phyloP scores from a whole-genome alignment of 768 basidiomycete genomes.

The Fistulinella prunicolor region DNA sequence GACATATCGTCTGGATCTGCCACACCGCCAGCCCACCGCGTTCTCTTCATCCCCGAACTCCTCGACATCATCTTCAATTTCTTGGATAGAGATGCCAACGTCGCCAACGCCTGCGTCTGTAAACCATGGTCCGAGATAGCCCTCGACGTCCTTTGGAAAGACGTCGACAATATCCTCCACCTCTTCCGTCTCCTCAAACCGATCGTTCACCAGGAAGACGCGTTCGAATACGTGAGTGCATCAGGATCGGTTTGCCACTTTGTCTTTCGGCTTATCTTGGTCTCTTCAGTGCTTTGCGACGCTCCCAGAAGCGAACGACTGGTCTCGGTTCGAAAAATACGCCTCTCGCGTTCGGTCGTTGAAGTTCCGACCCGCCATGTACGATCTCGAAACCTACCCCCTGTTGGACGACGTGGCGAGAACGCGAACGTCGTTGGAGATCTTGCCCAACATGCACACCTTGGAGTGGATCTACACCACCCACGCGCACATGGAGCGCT shows the following conservation, averaged over 20 bases:
- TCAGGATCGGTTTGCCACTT: not conserved
- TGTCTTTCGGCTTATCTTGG: not conserved
- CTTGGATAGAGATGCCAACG: slow-evolving; percentile 41
- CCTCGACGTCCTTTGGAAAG: slow-evolving; percentile 56
- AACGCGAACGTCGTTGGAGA: slow-evolving; percentile 48
- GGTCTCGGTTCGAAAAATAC: slow-evolving; percentile 55
- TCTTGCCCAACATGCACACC: slow-evolving; percentile 53
- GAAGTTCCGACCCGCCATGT: slow-evolving; percentile 11
- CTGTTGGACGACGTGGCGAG: slow-evolving; percentile 52
- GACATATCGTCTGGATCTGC: too few species aligned
- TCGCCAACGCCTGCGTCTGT: slow-evolving; percentile 51
- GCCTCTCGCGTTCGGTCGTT: slow-evolving; percentile 47
- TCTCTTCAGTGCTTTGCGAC: slow-evolving; percentile 39
- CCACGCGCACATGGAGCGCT: slow-evolving; percentile 31
- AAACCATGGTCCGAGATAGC: slow-evolving; percentile 58
- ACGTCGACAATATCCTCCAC: slow-evolving; percentile 43
- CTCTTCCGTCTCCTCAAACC: slow-evolving; percentile 52
- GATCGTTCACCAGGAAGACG: slow-evolving; percentile 24
- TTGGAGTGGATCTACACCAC: slow-evolving; percentile 44
- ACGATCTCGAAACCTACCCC: slow-evolving; percentile 14
- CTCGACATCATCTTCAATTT: slow-evolving; percentile 54
- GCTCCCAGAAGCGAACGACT: slow-evolving; percentile 46
- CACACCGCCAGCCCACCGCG: slow-evolving; percentile 14
- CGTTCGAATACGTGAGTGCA: slow-evolving; percentile 26
- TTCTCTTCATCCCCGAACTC: slow-evolving; percentile 56